Conservation (phyloP, 768 basidiomycete genomes). For the Kwoniella sp. region DNA sequence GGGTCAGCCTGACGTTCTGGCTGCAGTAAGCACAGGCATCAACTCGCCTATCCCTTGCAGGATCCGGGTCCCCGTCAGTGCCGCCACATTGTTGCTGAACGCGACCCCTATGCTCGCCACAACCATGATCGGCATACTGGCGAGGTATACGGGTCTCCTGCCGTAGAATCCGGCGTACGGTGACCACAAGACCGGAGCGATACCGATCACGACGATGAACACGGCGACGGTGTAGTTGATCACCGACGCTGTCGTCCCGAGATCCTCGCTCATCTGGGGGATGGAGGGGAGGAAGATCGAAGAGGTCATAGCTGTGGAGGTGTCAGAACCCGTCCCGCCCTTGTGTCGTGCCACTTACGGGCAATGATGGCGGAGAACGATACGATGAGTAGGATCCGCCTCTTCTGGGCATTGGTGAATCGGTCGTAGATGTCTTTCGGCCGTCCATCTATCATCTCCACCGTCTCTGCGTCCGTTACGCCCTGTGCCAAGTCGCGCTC, state of each 20-base stretch:
- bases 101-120: constrained; percentile 63
- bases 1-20: not conserved
- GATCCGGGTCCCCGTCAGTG: constrained; percentile 61
- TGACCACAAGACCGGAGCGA: constrained; percentile 58
- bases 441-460: constrained; percentile 25
- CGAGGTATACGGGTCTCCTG: constrained; percentile 60
- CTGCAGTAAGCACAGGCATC: not conserved
- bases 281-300: constrained; percentile 71
- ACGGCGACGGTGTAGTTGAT: constrained; percentile 62
- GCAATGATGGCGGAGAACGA: constrained; percentile 63
- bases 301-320: constrained; percentile 60
- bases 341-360: too few species aligned
- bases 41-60: constrained; percentile 61
- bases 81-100: constrained; percentile 51
- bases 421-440: constrained; percentile 56
- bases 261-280: constrained; percentile 65
- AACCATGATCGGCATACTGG: constrained; percentile 59
- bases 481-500: too few species aligned
- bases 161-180: constrained; percentile 62
- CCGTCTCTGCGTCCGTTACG: too few species aligned
- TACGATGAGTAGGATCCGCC: constrained; percentile 58
- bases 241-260: constrained; percentile 58
- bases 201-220: constrained; percentile 54
- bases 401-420: constrained; percentile 59
- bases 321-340: too few species aligned